Base-by-base conservation (phyloP, 306 rosid species). In the Acacia confusa region DNA sequence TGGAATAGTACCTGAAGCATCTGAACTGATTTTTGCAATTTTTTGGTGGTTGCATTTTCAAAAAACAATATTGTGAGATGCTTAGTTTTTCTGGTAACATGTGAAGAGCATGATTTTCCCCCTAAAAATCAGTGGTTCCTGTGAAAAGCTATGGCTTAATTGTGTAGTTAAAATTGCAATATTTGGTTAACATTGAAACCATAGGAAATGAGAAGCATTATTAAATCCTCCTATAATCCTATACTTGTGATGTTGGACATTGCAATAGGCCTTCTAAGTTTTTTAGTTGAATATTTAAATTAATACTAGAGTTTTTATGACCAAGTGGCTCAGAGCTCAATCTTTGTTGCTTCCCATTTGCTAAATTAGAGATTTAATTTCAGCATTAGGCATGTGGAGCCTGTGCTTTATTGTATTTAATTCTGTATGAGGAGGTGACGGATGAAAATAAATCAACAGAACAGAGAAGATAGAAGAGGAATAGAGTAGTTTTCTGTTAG, bases 11-110 rank as follows among this genome's bases (percentile, higher is more conserved):
- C 65, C 76, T 78, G 55, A 75, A 79, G 60, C 48, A 68, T 4
- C 5, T 6, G 64, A 48, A 70, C 38, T 8, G 50, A 20, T 48
- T 41, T 27, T n/a, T 15, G 44, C 48, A 25, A 55, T 6, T 48
- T 2, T 74, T 76, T 57, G 48, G 70, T 67, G 57, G 66, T 68
- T 83, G 78, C 53, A 66, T 81, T 25, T 77, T 52, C 11, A n/a
- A 17, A 34, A 17, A 17, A 14, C 4, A 79, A 10, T 44, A 79
- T 76, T 76, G 68, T 73, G 60, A 78, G 27, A 80, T 65, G 82
- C 75, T 76, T 52, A 48, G 12, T 30, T 55, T 13, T 74, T 74
- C 53, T 27, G 24, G 36, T 76, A 61, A 48, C 16, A 3, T 57
- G 74, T 41, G 41, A 25, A n/a, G 64, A 79, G 52, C 68, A 48